Evolutionary conservation across 495 filamentous ascomycete genomes (phyloP).

Genomic region (Lichenothelia convexa): DNA sequence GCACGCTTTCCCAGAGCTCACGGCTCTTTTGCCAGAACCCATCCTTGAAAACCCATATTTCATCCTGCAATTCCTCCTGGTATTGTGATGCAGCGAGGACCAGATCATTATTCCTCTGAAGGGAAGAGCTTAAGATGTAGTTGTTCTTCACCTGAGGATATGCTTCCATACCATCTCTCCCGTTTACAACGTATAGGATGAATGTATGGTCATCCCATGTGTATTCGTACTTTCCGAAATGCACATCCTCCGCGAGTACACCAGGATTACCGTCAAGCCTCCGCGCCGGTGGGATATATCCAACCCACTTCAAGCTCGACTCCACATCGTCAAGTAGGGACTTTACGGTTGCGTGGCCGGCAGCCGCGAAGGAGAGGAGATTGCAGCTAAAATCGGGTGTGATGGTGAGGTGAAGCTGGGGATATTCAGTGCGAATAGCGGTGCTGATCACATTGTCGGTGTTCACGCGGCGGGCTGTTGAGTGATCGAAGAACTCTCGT

Average conservation of each 20-base stretch:
- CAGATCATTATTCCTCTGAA: constrained; percentile 29
- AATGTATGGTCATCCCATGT: constrained; percentile 30
- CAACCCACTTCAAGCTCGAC: constrained; percentile 23
- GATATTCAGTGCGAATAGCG: constrained; percentile 31
- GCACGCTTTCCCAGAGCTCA: constrained; percentile 38
- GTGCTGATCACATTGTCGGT: constrained; percentile 34
- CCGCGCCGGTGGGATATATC: constrained; percentile 30
- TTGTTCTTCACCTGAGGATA: constrained; percentile 22
- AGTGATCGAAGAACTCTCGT: constrained; percentile 25
- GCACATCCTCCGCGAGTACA: constrained; percentile 20
- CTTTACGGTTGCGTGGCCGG: constrained; percentile 26
- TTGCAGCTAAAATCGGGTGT: constrained; percentile 18
- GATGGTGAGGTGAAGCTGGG: constrained; percentile 30
- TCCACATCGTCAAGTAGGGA: constrained; percentile 22
- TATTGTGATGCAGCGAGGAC: constrained; percentile 32
- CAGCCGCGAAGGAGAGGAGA: constrained; percentile 31
- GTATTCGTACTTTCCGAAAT: constrained; percentile 38
- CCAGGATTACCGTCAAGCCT: constrained; percentile 31
- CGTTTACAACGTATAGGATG: constrained; percentile 33
- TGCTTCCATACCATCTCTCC: constrained; percentile 23
- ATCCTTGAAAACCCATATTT: constrained; percentile 46
- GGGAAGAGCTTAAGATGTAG: constrained; percentile 30
- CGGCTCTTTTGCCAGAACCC: constrained; percentile 40
- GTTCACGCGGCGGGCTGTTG: constrained; percentile 26
- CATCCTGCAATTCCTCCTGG: constrained; percentile 33